Percentiles rank a stretch among this genome's conserved stretches.
phyloP scores from a whole-genome alignment of 352 stramenopile genomes.

The Phytophthora megakarya region DNA sequence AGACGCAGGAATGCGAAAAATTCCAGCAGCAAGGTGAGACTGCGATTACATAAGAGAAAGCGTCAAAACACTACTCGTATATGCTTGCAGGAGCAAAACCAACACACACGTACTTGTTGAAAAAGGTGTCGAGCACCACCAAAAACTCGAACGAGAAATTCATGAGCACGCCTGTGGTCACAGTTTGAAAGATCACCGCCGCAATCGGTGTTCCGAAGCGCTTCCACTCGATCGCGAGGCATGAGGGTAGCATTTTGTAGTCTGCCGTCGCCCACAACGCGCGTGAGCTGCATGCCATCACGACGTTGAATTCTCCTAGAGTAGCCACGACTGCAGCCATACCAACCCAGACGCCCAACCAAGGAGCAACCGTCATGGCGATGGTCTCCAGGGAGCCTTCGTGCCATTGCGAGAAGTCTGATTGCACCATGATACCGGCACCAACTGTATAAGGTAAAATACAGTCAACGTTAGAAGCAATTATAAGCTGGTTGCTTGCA shows the following conservation, averaged over 20 bases:
- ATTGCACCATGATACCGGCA: slow-evolving; percentile 77
- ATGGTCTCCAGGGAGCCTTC: slow-evolving; percentile 81
- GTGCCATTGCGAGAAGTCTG: slow-evolving; percentile 70
- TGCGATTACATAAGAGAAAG: slow-evolving; percentile 24
- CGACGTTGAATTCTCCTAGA: slow-evolving; percentile 86
- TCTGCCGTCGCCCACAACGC: slow-evolving; percentile 81
- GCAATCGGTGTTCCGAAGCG: slow-evolving; percentile 82
- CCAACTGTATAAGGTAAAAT: slow-evolving; percentile 45
- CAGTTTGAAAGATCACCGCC: slow-evolving; percentile 74
- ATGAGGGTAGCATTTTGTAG: slow-evolving; percentile 85
- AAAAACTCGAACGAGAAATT: slow-evolving; percentile 86
- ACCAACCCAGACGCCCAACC: slow-evolving; percentile 83
- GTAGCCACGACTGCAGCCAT: slow-evolving; percentile 77
- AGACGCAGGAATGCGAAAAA: slow-evolving; percentile 85
- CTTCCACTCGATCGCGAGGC: slow-evolving; percentile 65
- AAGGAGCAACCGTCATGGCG: slow-evolving; percentile 70
- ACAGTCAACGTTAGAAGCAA: neutral
- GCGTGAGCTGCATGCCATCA: slow-evolving; percentile 85
- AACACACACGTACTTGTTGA: slow-evolving; percentile 78
- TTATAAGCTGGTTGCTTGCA: too few species aligned
- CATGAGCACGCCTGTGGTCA: slow-evolving; percentile 82
- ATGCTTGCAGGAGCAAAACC: neutral
- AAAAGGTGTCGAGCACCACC: slow-evolving; percentile 85
- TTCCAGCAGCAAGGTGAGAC: slow-evolving; percentile 77
- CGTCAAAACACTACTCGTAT: slow-evolving; percentile 1